Evolutionary conservation across 208 protist genomes (phyloP), one percentile per base, ranked within the genome.

Genomic region (Phytomonas francai): DNA sequence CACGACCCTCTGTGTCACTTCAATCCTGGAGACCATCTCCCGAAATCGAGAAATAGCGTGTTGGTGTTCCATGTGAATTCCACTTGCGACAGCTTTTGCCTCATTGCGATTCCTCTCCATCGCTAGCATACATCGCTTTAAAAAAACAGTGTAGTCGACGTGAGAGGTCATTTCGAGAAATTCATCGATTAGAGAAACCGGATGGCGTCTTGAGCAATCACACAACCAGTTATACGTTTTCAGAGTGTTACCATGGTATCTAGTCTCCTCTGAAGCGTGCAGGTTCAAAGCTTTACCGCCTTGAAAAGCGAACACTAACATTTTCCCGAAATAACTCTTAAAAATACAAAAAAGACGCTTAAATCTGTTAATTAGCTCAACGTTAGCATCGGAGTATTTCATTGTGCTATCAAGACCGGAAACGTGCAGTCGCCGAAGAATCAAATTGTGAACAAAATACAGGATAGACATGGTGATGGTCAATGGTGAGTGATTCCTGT

Each of bases 111-210:
- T 88, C 54, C 80, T 71, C 69, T 96, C 86, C 61, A 76, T 68
- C 22, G 74, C 69, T 19, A 89, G 59, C 19, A 78, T 72, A 68
- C 91, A 96, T 25, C 81, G 76, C 72, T 83, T 80, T 54, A 91
- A 69, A 67, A 96, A 93, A 7, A 65, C 67, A 69, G 84, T 87
- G 75, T 91, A 96, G 64, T 92, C 88, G 14, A 67, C 65, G 5
- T 88, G 83, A 22, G 91, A 93, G 33, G 86, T 85, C 33, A 96
- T 78, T 70, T 93, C 86, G 12, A 81, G 86, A 79, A 92, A 96
- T 22, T 83, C 86, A 49, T 76, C 71, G 30, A 84, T 14, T 68
- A 64, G 22, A 54, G 45, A 54, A 54, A 19, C 11, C 19, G 45
- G 22, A 25, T 9, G 0, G 25, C 16, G 3, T 25, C 45, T 25